Evolutionary conservation across 2,329 filamentous ascomycete genomes (phyloP), one percentile per base, ranked within the genome.

Genomic region (Celoporthe dispersa): DNA sequence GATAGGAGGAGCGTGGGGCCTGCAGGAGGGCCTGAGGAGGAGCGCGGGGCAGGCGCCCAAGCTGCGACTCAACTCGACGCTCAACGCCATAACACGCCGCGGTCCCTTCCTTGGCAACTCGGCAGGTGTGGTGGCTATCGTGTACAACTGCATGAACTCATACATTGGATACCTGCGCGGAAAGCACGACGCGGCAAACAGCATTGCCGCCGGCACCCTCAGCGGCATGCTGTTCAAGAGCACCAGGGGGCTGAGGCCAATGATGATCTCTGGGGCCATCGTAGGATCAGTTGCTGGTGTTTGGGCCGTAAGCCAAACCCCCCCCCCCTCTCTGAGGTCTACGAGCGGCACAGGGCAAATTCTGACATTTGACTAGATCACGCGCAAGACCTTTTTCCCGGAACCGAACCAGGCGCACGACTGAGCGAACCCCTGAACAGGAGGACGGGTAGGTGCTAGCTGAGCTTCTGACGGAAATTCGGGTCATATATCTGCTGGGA

Each of bases 171-270:
- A 92, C 76, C 80, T 90, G 73, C 87, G 94, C 72, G 94, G 94
- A 73, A 93, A 94, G 83, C 94, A 97, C 76, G 97, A 99, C 80
- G 88, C 94, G 3, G 88, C 91, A 70, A 99, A 99, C 84, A 96
- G 94, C 73, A 88, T 99, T 67, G 82, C 88, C 28, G 95, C 96
- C 6, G 96, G 97, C 74, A 92, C 87, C 1, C 80, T 99, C 75
- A 97, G 94, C 78, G 96, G 96, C 70, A 94, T 95, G 87, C 80
- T 99, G 19, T 99, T 99, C 84, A 98, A 98, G 87, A 97, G 94
- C 81, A 98, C 97, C 64, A 88, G 93, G 77, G 96, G 96, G 7
- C 73, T 96, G 72, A 88, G 92, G 81, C 94, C 94, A 44, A 98
- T 98, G 94, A 86, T 96, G 84, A 96, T 98, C 77, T 97, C 94